These are phyloP conservation scores for Trichoderma erinaceum DNA, from an alignment of 495 filamentous ascomycete genomes.

Conservation along the genomic window DNA sequence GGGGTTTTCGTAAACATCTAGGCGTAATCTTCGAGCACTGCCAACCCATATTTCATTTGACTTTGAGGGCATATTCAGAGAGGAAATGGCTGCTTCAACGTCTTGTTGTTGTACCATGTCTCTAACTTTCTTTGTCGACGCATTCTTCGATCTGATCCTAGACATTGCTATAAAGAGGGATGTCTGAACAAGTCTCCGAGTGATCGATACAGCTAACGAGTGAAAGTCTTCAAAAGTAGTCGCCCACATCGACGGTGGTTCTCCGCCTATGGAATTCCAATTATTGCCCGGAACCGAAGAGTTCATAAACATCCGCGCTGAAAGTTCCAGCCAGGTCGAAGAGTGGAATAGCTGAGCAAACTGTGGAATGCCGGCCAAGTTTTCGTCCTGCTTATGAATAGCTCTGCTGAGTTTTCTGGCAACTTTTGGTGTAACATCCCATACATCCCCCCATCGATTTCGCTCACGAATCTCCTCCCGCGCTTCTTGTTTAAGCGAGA, in stretches of 20 bases:
- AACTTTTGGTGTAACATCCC: constrained; percentile 46
- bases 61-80: constrained; percentile 43
- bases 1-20: constrained; percentile 48
- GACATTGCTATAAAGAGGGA: constrained; percentile 59
- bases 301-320: constrained; percentile 74
- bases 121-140: constrained; percentile 28
- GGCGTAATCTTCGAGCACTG: constrained; percentile 50
- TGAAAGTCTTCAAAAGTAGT: constrained; percentile 71
- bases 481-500: constrained; percentile 52
- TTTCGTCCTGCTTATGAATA: constrained; percentile 28
- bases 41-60: constrained; percentile 52
- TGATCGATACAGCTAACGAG: constrained; percentile 58
- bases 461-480: constrained; percentile 50
- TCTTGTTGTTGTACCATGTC: constrained; percentile 50
- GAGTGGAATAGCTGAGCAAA: constrained; percentile 50
- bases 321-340: constrained; percentile 57
- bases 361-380: constrained; percentile 36
- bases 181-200: constrained; percentile 60
- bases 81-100: constrained; percentile 57
- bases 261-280: constrained; percentile 49
- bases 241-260: constrained; percentile 57
- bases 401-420: constrained; percentile 32
- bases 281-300: constrained; percentile 54
- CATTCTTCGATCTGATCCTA: constrained; percentile 39
- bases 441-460: constrained; percentile 40